Conservation (phyloP, 805 yeast species). For the Candida ipomoeae region DNA sequence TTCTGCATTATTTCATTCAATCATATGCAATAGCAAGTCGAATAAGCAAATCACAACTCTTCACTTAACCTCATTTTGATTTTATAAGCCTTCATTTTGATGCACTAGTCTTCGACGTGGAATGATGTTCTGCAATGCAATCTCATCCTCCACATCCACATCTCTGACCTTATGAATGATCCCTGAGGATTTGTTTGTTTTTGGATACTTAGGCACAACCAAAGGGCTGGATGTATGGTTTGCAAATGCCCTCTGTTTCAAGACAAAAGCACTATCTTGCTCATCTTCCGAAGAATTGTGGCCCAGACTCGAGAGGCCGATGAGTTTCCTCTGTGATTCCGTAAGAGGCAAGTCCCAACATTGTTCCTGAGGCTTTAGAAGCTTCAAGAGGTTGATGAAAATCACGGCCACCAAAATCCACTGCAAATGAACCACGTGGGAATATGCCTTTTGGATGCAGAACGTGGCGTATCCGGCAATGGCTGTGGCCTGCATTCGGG, state of each 20-base stretch:
- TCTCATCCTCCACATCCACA: conserved; percentile 4
- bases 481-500: not conserved
- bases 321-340: conserved; percentile 40
- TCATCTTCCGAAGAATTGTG: conserved; percentile 9
- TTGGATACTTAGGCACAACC: conserved; percentile 21
- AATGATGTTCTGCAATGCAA: conserved; percentile 7
- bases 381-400: conserved; percentile 21
- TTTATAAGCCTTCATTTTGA: not conserved
- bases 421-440: conserved; percentile 8
- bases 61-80: not conserved
- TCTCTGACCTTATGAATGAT: conserved; percentile 1
- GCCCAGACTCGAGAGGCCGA: conserved; percentile 34
- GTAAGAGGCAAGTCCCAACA: conserved; percentile 50
- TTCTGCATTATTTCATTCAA: not conserved
- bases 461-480: not conserved
- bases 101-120: conserved; percentile 6
- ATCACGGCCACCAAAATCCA: conserved; percentile 25
- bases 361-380: conserved; percentile 43
- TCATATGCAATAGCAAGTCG: not conserved
- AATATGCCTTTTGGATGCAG: not conserved
- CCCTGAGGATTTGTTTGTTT: conserved; percentile 10
- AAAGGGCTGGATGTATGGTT: conserved; percentile 10
- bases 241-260: conserved; percentile 23
- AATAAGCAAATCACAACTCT: not conserved
- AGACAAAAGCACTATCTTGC: conserved; percentile 16